Base-by-base conservation (phyloP, 2,329 filamentous ascomycete genomes). In the Alternaria viburni region DNA sequence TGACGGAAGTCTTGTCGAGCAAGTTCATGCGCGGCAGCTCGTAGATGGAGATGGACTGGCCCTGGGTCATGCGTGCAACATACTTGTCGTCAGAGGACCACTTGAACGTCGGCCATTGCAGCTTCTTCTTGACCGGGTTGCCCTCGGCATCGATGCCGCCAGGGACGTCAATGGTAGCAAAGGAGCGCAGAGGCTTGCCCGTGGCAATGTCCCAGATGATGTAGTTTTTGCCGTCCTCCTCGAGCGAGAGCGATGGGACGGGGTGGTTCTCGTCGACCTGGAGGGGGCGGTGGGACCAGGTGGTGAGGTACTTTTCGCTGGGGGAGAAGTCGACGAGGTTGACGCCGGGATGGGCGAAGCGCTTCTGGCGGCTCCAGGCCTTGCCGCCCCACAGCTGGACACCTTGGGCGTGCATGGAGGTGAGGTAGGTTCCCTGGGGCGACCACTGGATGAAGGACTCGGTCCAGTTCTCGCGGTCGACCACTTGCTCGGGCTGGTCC, bases 211-310 rank as follows among this genome's bases (percentile, higher is more conserved):
- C 95, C 96, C 96, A 99, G 77, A 99, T 94, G 77, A 99, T 91
- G 81, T 98, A 98, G 87, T 98, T 97, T 87, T 98, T 98, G 81
- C 96, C 96, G 74, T 99, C 95, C 77, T 99, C 96, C 76, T 98
- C 96, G 64, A 93, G 62, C 15, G 82, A 82, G 7, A 85, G 85
- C 4, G 92, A 90, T 54, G 97, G 86, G n/a, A 91, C 85, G 3
- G 92, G 91, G 80, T 97, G 91, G 69, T 92, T 91, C 73, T 98
- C 96, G 63, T 96, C 92, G 61, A 99, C 93, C 65, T 91, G 89
- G 76, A 99, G 97, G 23, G 96, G 93, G 54, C 93, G 89, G 82
- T 95, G 93, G 55, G 96, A 98, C 96, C 96, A 99, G 59, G 96
- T 98, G 60, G 95, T 94, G 59, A 99, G 81, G 82, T 97, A 99